Evolutionary conservation across 768 basidiomycete genomes (phyloP), one percentile per base, ranked within the genome.

Genomic region (Mycena alexandri): DNA sequence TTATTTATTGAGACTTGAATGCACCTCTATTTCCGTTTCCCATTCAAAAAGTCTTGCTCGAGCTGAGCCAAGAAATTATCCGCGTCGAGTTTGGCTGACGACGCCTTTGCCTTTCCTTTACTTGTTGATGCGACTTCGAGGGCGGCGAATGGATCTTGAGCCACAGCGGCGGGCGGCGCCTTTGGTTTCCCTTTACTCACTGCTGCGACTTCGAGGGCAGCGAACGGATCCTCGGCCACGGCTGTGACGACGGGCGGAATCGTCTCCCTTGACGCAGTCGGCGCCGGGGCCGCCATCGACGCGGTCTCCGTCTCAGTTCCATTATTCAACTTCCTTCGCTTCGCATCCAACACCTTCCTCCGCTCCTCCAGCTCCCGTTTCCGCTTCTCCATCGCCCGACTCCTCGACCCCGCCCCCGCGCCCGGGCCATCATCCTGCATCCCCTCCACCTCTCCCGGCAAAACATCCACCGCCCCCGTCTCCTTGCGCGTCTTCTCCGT

Each of bases 381-480:
- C 73, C 92, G 82, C 79, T 93, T 93, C 78, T 90, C 89, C 83
- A 86, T 82, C 21, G 89, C 88, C 61, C 88, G 79, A 73, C 89
- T 90, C 73, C 78, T 81, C 33, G 69, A 69, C 44, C 54, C 67
- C 21, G 74, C 69, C 21, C 61, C 77, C 33, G 76, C 72, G 61
- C 61, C 77, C 33, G 76, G 72, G 61, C 75, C 77, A 7, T 73
- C 79, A 38, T 81, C 82, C 17, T 80, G 83, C 90, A 94, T 91
- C 3, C 93, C 94, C 74, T 94, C 93, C 19, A 90, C 79, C 73
- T 92, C 90, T n/a, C 93, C 91, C 6, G 90, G 88, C 61, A 76
- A 80, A 63, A 89, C 74, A 73, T 92, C 87, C 44, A 84, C 75
- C 4, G 90, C 91, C 16, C 89, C 91, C 19, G 80, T 69, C 58